Conservation (phyloP, 225 moss, liverwort and hornwort genomes). For the Thuidium tamariscinum region DNA sequence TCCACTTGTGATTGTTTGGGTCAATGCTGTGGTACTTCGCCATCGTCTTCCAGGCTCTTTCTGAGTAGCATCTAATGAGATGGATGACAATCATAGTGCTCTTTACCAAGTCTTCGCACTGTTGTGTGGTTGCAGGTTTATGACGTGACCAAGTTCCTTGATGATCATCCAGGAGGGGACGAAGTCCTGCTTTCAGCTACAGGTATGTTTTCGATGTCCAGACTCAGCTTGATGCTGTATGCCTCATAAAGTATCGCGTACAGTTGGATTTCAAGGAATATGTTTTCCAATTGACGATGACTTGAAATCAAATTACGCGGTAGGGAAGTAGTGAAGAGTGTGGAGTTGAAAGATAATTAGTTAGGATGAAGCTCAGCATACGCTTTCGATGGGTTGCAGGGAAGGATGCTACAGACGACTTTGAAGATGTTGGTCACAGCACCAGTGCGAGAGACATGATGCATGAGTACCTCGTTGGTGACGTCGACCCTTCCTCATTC, state of each 20-base stretch:
- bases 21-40: neutral
- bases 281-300: neutral
- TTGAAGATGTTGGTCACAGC: conserved; percentile 92
- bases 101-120: neutral
- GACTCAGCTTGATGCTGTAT: neutral
- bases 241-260: neutral
- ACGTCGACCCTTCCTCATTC: conserved; percentile 49
- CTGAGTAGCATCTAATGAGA: neutral
- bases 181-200: conserved; percentile 56
- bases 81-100: neutral
- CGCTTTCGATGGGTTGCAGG: conserved; percentile 22
- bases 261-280: neutral
- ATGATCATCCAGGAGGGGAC: conserved; percentile 53
- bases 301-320: neutral
- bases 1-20: neutral
- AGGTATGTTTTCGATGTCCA: conserved; percentile 1
- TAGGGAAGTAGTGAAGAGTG: neutral
- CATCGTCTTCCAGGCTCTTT: neutral
- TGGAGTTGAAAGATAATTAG: neutral
- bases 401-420: conserved; percentile 91
- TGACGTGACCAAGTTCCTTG: conserved; percentile 46
- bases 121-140: conserved; percentile 21
- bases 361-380: neutral
- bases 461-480: conserved; percentile 54
- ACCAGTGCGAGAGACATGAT: conserved; percentile 75